Evolutionary conservation across 1,284 basidiomycete genomes (phyloP), one percentile per base, ranked within the genome.

Genomic region (Cryptococcus floricola): DNA sequence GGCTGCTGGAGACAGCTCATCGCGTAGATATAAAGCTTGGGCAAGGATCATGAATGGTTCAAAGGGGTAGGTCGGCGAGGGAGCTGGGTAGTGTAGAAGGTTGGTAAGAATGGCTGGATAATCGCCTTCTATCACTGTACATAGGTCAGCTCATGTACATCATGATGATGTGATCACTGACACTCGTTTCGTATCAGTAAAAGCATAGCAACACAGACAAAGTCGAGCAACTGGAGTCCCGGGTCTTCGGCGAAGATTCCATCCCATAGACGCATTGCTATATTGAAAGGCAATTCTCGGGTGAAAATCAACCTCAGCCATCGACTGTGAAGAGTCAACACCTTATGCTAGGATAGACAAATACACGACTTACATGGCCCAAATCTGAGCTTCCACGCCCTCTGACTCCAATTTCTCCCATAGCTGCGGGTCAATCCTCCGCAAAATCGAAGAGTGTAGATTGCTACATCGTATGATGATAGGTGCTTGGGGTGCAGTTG

Each of bases 231-330:
- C 48, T 86, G 83, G 5, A 81, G 62, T 0, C 85, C 80, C 8
- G 85, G 83, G 73, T 91, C 88, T 56, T 85, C 86, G 0, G 91
- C 89, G 70, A 97, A 94, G 7, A 96, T 73, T 0, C 87, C 90
- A 73, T 97, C 93, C 93, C 93, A 96, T 12, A 97, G 70, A 23
- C 84, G 79, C 82, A 91, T 84, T 0, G 89, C 84, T 62, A 89
- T 85, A 8, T 79, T 70, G 39, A 78, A 75, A n/a, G 75, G 71
- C 23, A 96, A 87, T 74, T 97, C 93, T 44, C 93, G 82, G 1
- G 91, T 93, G 74, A 95, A 95, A 6, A 96, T 78, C 13, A 96
- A 78, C 25, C 94, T 82, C 9, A 96, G 78, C 91, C 92, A 96
- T 28, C 93, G 91, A 62, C 90, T 92, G 65, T 51, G 16, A 25